Percentiles rank a stretch among this genome's conserved stretches.
phyloP scores from a whole-genome alignment of 352 stramenopile genomes.

The Phytophthora pseudosyringae region DNA sequence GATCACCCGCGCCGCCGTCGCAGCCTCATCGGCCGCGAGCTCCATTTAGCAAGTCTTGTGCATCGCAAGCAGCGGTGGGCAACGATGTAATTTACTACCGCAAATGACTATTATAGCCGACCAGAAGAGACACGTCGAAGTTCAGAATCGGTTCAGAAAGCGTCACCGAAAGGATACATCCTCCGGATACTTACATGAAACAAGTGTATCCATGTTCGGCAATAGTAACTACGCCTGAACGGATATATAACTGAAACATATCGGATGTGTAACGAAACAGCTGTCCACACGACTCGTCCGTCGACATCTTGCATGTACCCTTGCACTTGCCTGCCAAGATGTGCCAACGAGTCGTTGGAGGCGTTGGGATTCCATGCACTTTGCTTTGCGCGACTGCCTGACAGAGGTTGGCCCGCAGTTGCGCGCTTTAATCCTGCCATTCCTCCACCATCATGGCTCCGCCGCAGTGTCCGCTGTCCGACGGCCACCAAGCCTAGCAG shows the following conservation, averaged over 20 bases:
- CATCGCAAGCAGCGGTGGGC: neutral
- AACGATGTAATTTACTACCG: conserved; percentile 1
- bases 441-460: conserved; percentile 1
- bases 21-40: neutral
- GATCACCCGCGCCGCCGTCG: conserved; percentile 59
- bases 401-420: neutral
- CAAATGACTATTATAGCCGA: neutral
- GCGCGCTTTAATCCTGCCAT: conserved; percentile 1
- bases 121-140: conserved; percentile 10
- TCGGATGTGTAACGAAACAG: neutral
- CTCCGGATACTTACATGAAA: neutral
- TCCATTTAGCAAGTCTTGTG: neutral
- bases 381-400: neutral
- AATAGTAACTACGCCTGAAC: neutral
- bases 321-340: neutral
- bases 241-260: neutral
- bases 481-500: no score
- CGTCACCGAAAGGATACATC: conserved; percentile 16
- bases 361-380: no score
- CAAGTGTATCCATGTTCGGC: neutral
- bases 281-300: neutral
- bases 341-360: neutral
- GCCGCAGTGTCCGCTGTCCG: neutral
- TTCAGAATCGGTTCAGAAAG: conserved; percentile 32
- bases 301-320: no score